These are phyloP conservation scores for Xylaria digitata DNA, from an alignment of 2,329 filamentous ascomycete genomes.

Conservation along the genomic window DNA sequence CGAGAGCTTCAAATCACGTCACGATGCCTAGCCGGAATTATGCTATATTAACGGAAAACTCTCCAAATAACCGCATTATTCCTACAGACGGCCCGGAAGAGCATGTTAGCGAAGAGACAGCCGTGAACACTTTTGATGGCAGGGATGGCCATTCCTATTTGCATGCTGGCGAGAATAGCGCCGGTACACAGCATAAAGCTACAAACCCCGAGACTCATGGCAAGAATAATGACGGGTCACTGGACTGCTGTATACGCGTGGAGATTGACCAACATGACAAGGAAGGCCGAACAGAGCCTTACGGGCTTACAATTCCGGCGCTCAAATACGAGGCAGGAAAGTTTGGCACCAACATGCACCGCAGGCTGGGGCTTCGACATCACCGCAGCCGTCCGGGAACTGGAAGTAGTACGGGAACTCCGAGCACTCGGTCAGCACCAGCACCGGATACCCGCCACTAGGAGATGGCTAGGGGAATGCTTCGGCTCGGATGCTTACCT, in stretches of 20 bases:
- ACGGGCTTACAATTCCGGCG: constrained; percentile 86
- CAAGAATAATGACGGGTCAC: constrained; percentile 65
- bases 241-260: constrained; percentile 87
- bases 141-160: constrained; percentile 78
- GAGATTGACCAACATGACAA: constrained; percentile 88
- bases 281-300: constrained; percentile 81
- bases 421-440: constrained; percentile 44
- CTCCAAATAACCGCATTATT: constrained; percentile 63
- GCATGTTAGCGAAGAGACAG: constrained; percentile 21
- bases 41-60: constrained; percentile 89
- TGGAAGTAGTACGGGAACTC: constrained; percentile 39
- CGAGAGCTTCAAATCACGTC: constrained; percentile 78
- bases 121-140: constrained; percentile 52
- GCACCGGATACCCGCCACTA: constrained; percentile 42
- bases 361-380: constrained; percentile 43
- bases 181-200: constrained; percentile 82
- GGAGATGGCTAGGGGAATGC: constrained; percentile 18
- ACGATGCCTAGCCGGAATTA: constrained; percentile 96
- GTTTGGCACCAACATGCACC: constrained; percentile 44
- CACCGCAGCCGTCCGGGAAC: constrained; percentile 48
- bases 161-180: constrained; percentile 79
- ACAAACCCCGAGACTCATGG: constrained; percentile 68
- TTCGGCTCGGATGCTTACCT: constrained; percentile 15
- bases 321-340: constrained; percentile 57
- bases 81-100: constrained; percentile 39